Base-by-base conservation (phyloP, 1,284 basidiomycete species). In the Marasmius fiardii region DNA sequence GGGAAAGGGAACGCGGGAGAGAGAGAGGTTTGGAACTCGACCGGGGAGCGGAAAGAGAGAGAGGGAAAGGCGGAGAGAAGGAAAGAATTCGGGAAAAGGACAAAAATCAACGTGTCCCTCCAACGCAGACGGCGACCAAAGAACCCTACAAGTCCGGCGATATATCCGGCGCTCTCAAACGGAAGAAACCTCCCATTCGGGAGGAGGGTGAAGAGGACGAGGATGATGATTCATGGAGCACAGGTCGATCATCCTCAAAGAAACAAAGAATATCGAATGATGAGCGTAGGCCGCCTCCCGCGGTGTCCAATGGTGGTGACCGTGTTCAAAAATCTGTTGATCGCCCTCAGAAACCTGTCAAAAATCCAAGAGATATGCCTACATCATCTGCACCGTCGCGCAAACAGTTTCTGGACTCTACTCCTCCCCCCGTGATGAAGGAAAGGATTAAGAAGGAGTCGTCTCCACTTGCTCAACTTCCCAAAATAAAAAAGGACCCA, bases 381-480 rank as follows among this genome's bases (percentile, higher is more conserved):
- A 58, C 65, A 31, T 69, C 67, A 2, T 55, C n/a, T n/a, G n/a
- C n/a, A n/a, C n/a, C n/a, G n/a, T n/a, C 70, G 11, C 68, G 60
- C 41, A 65, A 61, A 57, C 62, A 64, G 45, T 52, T 60, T 11
- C 61, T 62, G 34, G 70, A 74, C 35, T 53, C 63, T 23, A 65
- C 65, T 2, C 56, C 70, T 2, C 67, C 67, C 53, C 62, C 48
- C 59, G 64, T 44, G 33, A 35, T 23, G 35, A 28, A 28, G 47
- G 64, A 61, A 47, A 73, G 71, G 52, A 66, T 67, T 53, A 74
- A 73, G 61, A 71, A 71, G 54, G 74, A 77, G 28, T 53, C 58
- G 1, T 67, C 71, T 33, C 67, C 68, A 1, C 45, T 58, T 21
- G 65, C 55, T 53, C 68, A 56, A 54, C 63, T 58, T 21, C 67